These are phyloP conservation scores for Dendrobium huoshanense DNA, from an alignment of 106 monocot species.

Conservation along the genomic window DNA sequence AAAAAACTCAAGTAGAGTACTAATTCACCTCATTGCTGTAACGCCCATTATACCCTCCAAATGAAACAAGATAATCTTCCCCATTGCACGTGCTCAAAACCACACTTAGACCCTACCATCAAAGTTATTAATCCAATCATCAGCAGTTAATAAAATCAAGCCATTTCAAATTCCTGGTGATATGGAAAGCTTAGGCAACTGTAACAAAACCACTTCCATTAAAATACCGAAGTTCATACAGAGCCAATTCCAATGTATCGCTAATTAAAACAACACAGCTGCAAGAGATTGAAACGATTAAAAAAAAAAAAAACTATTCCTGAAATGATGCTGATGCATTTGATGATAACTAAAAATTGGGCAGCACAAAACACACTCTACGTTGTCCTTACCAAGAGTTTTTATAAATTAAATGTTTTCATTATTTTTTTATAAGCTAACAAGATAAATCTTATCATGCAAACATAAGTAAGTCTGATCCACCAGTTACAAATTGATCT, in stretches of 20 bases:
- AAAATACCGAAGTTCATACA: background rate
- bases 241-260: background rate
- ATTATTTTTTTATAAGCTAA: too few species aligned
- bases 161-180: background rate
- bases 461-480: too few species aligned
- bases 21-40: constrained; percentile 83
- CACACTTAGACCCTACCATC: constrained; percentile 78
- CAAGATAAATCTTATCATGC: too few species aligned
- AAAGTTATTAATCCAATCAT: background rate
- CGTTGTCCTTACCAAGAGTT: background rate
- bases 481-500: background rate
- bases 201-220: background rate
- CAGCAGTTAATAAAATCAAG: constrained; percentile 6
- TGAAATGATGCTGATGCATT: background rate
- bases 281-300: background rate
- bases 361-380: background rate
- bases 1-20: background rate
- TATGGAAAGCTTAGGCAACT: too few species aligned
- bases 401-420: background rate
- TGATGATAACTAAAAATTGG: background rate
- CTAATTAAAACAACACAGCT: background rate
- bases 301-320: background rate
- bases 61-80: constrained; percentile 82
- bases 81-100: constrained; percentile 62
- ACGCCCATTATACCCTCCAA: constrained; percentile 94